Evolutionary conservation across 139 green algal species (phyloP), one percentile per base, ranked within the genome.

Genomic region (Tetradesmus obliquus): DNA sequence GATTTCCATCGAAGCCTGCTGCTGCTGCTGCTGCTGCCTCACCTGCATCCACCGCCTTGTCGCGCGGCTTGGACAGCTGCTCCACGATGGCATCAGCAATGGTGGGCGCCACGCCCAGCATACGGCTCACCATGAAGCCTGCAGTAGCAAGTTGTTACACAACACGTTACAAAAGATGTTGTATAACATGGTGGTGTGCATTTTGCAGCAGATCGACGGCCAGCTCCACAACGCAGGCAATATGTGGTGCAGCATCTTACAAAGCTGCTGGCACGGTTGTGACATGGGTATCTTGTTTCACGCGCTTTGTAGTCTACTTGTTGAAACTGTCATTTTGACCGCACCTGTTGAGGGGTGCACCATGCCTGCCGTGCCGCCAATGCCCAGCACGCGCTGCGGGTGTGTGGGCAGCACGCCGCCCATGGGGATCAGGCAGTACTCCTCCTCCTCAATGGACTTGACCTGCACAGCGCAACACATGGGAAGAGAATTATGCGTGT

Each of bases 381-480:
- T 94, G n/a, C 97, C 98, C 58, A 99, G 92, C 82, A 98, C 97
- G 6, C 98, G 96, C 94, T 99, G 98, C 20, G 98, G 98, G n/a
- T 99, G 94, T 15, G 76, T 92, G 0, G 98, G 98, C 93, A 99
- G 93, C n/a, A 98, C 97, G 17, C 98, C 97, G 15, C 98, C 98
- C 98, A 99, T 99, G 24, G 98, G 98, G 69, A 99, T 99, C 45
- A 99, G 91, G 93, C 98, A 99, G 87, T 98, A 99, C 96, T 99
- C 98, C 94, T 99, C 98, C 92, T 99, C 98, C 91, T 98, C 94
- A 5, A 99, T 94, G 1, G 82, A 82, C 60, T 94, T 97, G 60
- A 99, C 93, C 88, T 96, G 94, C 72, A 97, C 93, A 76, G 90
- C 91, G 5, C 82, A 82, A 17, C 13, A 92, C 81, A 24, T 90